Percentiles rank a stretch among this genome's conserved stretches.
Conservation (phyloP, 305 asterid genomes). For the Fraxinus latifolia region DNA sequence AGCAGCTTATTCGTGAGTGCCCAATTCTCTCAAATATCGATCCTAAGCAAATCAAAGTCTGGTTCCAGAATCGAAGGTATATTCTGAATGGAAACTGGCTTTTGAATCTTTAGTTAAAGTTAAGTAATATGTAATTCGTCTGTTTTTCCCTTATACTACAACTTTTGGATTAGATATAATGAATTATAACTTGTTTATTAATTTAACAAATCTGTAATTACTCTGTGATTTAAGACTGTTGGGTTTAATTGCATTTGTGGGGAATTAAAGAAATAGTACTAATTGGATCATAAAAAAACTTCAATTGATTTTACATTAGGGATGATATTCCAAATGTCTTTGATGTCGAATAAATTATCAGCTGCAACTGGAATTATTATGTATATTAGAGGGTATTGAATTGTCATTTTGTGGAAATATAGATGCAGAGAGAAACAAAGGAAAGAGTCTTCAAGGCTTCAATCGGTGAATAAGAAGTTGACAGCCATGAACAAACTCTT, state of each 20-base stretch:
- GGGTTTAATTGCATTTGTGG: neutral
- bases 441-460: slow-evolving; percentile 61
- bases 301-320: neutral
- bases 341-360: neutral
- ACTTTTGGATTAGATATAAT: neutral
- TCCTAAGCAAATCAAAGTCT: slow-evolving; percentile 67
- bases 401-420: slow-evolving; percentile 11
- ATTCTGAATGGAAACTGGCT: neutral
- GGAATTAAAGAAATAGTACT: neutral
- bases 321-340: neutral
- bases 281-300: neutral
- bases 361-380: neutral
- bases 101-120: neutral
- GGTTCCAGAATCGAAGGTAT: slow-evolving; percentile 69
- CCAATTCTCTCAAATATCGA: slow-evolving; percentile 61
- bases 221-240: neutral
- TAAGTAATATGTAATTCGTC: neutral
- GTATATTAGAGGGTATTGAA: neutral
- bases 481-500: slow-evolving; percentile 64
- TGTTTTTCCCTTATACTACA: neutral
- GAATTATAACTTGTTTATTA: neutral
- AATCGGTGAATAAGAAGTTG: slow-evolving; percentile 58
- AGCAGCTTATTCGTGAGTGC: slow-evolving; percentile 65
- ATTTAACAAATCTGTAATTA: neutral
- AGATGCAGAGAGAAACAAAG: slow-evolving; percentile 71